Evolutionary conservation across 306 rosid genomes (phyloP).

Genomic region (Pyrus bretschneideri): DNA sequence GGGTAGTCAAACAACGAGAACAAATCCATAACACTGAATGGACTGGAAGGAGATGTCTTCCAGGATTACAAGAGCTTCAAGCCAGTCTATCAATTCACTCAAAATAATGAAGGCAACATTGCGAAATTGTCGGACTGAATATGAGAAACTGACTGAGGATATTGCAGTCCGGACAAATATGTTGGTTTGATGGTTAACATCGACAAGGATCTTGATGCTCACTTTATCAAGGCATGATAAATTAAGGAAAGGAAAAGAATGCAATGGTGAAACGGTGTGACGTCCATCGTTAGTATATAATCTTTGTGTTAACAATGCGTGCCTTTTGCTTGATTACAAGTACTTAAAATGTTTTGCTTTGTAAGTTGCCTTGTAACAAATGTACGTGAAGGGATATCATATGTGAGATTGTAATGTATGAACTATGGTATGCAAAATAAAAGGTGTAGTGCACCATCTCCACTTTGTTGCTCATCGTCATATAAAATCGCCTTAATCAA

Average conservation of each 20-base stretch:
- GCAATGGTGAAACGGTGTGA: not conserved
- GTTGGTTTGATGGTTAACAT: conserved; percentile 14
- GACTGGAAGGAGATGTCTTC: conserved; percentile 27
- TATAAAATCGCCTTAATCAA: too few relatives aligned
- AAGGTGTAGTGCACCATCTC: too few relatives aligned
- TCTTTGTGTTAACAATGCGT: not conserved
- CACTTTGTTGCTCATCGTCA: too few relatives aligned
- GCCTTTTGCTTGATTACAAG: not conserved
- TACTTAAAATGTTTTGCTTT: not conserved
- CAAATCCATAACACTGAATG: not conserved
- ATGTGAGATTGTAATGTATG: not conserved
- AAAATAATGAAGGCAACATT: conserved; percentile 15
- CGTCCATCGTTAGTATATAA: not conserved
- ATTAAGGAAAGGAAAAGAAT: not conserved
- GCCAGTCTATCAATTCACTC: conserved; percentile 6
- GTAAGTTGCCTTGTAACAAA: not conserved
- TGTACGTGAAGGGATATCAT: not conserved
- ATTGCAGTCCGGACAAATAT: conserved; percentile 26
- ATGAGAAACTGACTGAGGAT: conserved; percentile 22
- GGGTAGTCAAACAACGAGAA: conserved; percentile 26
- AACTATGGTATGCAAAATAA: too few relatives aligned
- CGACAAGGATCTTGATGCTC: conserved; percentile 27
- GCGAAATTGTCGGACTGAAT: conserved; percentile 8
- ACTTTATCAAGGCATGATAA: conserved; percentile 17
- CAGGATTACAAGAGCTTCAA: conserved; percentile 23